These are phyloP conservation scores for Fagopyrum esculentum DNA, from an alignment of 148 eudicot species.

Conservation along the genomic window DNA sequence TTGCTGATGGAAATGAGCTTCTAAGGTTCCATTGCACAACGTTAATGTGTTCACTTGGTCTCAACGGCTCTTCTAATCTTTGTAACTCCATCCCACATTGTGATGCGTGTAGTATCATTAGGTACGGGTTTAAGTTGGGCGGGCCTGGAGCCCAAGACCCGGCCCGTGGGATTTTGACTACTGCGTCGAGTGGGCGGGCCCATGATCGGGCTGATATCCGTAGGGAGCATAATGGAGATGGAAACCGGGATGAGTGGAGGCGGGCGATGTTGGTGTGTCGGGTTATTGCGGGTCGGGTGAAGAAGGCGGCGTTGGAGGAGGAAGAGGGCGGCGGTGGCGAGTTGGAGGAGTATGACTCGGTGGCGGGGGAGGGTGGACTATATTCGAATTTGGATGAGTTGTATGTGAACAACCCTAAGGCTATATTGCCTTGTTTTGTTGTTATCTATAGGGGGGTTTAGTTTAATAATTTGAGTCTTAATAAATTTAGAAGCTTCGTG, in stretches of 20 bases:
- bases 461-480: neutral
- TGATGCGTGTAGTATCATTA: conserved; percentile 62
- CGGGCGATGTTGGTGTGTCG: conserved; percentile 94
- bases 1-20: conserved; percentile 93
- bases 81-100: conserved; percentile 71
- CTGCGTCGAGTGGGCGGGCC: conserved; percentile 85
- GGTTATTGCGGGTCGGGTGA: conserved; percentile 86
- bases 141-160: neutral
- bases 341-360: conserved; percentile 75
- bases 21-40: conserved; percentile 83
- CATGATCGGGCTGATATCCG: conserved; percentile 40
- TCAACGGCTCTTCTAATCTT: conserved; percentile 70
- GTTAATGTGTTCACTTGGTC: conserved; percentile 65
- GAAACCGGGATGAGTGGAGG: neutral
- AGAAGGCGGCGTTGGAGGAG: conserved; percentile 23
- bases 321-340: neutral
- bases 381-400: conserved; percentile 89
- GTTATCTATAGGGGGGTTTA: conserved; percentile 44
- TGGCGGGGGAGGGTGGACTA: conserved; percentile 45
- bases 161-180: conserved; percentile 38
- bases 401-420: conserved; percentile 79
- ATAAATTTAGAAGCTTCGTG: neutral
- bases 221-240: neutral
- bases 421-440: conserved; percentile 96
- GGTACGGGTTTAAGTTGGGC: conserved; percentile 50